These are phyloP conservation scores for Talaromyces nanjingensis DNA, from an alignment of 495 filamentous ascomycete genomes.

Conservation along the genomic window DNA sequence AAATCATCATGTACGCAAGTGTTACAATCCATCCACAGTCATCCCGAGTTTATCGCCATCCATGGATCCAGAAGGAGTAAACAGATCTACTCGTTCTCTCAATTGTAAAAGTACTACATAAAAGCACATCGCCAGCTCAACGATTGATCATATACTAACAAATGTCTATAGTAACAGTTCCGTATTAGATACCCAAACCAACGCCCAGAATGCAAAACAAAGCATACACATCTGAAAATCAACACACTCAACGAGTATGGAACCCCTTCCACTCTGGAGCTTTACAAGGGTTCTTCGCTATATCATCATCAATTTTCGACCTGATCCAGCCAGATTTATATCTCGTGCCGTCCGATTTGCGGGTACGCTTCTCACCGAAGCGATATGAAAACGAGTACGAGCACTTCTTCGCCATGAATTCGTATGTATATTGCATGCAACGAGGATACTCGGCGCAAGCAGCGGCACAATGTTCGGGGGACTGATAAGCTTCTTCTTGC, in stretches of 20 bases:
- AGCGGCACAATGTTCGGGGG: slow-evolving; percentile 32
- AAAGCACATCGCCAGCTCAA: neutral
- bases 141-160: neutral
- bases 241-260: neutral
- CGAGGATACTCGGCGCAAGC: slow-evolving; percentile 30
- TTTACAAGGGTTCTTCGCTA: neutral
- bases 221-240: neutral
- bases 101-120: neutral
- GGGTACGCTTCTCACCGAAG: neutral
- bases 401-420: neutral
- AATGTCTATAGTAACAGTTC: neutral
- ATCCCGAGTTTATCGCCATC: neutral
- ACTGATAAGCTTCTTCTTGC: slow-evolving; percentile 31
- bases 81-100: neutral
- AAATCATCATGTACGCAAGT: neutral
- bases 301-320: slow-evolving; percentile 8
- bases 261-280: slow-evolving; percentile 4
- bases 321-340: slow-evolving; percentile 7
- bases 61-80: neutral
- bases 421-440: slow-evolving; percentile 18
- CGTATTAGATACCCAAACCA: neutral
- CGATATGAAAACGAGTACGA: slow-evolving; percentile 9
- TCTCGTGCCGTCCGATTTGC: neutral
- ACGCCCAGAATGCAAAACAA: slow-evolving; percentile 1
- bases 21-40: neutral